These are phyloP conservation scores for Endoconidiophora laricicola DNA, from an alignment of 2,329 filamentous ascomycete species.

Conservation along the genomic window DNA sequence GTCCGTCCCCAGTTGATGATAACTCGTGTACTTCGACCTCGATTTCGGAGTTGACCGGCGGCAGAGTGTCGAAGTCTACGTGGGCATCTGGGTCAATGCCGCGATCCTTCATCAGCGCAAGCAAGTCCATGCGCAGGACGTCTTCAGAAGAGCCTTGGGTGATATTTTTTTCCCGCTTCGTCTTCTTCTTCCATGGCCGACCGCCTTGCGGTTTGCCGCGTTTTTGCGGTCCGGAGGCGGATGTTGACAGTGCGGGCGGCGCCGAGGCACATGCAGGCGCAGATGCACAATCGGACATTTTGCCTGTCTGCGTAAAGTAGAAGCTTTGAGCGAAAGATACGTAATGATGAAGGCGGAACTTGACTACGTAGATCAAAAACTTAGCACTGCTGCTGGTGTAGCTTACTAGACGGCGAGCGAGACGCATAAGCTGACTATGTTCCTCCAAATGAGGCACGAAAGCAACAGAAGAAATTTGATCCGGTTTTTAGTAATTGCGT, in stretches of 20 bases:
- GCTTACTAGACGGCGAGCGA: neutral
- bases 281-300: too few species aligned
- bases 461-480: too few species aligned
- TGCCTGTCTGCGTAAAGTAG: too few species aligned
- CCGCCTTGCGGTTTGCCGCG: constrained; percentile 11
- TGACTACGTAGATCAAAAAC: neutral
- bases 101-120: constrained; percentile 32
- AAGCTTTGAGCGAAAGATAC: neutral
- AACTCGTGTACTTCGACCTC: constrained; percentile 68
- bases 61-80: constrained; percentile 27
- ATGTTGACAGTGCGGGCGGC: neutral
- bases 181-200: constrained; percentile 22
- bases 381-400: neutral
- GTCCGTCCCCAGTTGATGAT: constrained; percentile 82
- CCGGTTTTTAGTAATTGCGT: too few species aligned
- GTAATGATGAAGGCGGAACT: neutral
- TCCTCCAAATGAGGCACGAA: too few species aligned
- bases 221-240: constrained; percentile 7
- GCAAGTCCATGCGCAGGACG: constrained; percentile 47
- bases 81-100: constrained; percentile 16
- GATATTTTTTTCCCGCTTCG: constrained; percentile 41
- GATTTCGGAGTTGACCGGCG: constrained; percentile 55
- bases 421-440: constrained; percentile 3
- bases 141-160: constrained; percentile 49
- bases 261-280: too few species aligned